Evolutionary conservation across 2,329 filamentous ascomycete genomes (phyloP), one percentile per base, ranked within the genome.

Genomic region (Lasiodiplodia hormozganensis): DNA sequence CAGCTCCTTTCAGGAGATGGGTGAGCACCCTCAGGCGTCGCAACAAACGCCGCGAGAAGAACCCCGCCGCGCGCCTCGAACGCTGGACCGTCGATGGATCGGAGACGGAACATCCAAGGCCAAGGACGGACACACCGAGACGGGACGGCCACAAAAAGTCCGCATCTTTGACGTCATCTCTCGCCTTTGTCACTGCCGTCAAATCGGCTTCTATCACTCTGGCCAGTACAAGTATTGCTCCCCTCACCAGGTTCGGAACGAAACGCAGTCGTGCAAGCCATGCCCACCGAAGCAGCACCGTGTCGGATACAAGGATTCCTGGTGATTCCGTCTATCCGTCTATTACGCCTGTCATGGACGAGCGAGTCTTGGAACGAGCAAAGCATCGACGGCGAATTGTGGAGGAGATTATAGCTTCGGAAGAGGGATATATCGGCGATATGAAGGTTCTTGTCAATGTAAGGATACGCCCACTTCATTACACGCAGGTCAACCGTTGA

Each of bases 401-500:
- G 43, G 92, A 96, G 76, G 96, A 98, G 80, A 83, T 98, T 62
- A 88, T 97, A 70, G 87, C 82, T 68, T 97, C 94, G 0, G 96
- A 98, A 78, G 92, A 96, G 76, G 89, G 90, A 74, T 98, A 98
- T 77, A 90, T 98, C 73, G 88, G 90, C 18, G 95, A 97, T 74
- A 80, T 98, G 69, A 93, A 93, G 73, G 93, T 96, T 72, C 83
- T 98, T 69, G 91, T 92, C 77, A 94, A 96, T 80, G 94, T 95
- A 82, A 76, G 88, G 68, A 23, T 21, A 2, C 7, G 16, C 4
- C 2, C 14, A 18, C 36, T 36, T 21, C 18, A 25, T 40, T 36
- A 4, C 28, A 47, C 4, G 14, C 14, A 0, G 11, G 4, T 3
- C 4, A 25, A 6, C 34, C 14, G 10, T 2, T 62, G 3, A 25